A percentile compares a stretch with the other conserved stretches of the same genome.
Conservation (phyloP, 1,139 yeast species). For the Yarrowia galli region DNA sequence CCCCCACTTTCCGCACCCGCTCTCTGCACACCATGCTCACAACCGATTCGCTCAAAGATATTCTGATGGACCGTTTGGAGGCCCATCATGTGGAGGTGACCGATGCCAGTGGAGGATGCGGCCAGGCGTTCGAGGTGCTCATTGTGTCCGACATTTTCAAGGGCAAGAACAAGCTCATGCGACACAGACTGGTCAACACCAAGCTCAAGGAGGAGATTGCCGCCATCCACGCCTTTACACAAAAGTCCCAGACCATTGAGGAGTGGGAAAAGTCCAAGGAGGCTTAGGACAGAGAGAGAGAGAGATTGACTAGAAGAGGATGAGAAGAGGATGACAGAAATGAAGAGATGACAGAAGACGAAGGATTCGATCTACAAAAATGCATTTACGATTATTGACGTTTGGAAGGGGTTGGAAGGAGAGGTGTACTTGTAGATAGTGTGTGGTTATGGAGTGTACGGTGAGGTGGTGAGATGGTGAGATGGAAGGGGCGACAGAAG, state of each 20-base stretch:
- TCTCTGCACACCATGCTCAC: conserved; percentile 7
- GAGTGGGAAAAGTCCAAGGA: conserved; percentile 38
- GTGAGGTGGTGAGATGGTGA: too few species aligned
- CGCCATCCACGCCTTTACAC: conserved; percentile 92
- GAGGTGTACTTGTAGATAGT: too few species aligned
- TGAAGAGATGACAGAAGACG: background rate
- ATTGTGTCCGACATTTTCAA: conserved; percentile 79
- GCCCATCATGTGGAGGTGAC: conserved; percentile 38
- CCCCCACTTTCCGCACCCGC: background rate
- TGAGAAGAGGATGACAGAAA: background rate
- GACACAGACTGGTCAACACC: conserved; percentile 85
- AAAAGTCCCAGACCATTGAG: conserved; percentile 46
- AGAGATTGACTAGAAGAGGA: background rate
- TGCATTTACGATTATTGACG: conserved; percentile 9
- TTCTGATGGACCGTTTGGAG: conserved; percentile 18
- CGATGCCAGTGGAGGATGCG: conserved; percentile 68
- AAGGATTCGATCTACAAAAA: conserved; percentile 5
- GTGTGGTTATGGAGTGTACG: too few species aligned
- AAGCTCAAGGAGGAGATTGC: conserved; percentile 84
- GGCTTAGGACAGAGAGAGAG: background rate
- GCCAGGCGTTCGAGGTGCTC: conserved; percentile 80
- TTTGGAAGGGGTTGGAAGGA: background rate
- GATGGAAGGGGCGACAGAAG: too few species aligned
- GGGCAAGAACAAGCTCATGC: conserved; percentile 83
- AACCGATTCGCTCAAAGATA: conserved; percentile 28